phyloP scores from a whole-genome alignment of 805 yeast species.

The Metschnikowia chrysomelidarum region DNA sequence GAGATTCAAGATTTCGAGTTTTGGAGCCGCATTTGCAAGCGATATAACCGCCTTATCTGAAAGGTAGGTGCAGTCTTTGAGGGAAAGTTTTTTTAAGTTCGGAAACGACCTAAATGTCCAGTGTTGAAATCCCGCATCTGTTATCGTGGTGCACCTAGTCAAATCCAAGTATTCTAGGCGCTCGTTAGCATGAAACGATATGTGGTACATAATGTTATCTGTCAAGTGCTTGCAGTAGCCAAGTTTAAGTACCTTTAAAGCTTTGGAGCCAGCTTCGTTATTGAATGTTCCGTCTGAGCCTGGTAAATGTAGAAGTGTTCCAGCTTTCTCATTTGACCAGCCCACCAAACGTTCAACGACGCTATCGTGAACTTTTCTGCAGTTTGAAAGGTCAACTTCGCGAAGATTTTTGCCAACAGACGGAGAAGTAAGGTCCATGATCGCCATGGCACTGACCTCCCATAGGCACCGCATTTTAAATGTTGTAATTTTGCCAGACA shows the following conservation, averaged over 20 bases:
- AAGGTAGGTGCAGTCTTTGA: constrained; percentile 73
- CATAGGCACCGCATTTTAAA: constrained; percentile 68
- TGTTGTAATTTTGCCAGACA: constrained; percentile 53
- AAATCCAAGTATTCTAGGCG: constrained; percentile 57
- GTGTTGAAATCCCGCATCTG: constrained; percentile 67
- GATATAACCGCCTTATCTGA: constrained; percentile 63
- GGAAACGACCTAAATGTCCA: constrained; percentile 63
- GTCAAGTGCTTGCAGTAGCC: constrained; percentile 79
- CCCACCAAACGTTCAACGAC: constrained; percentile 71
- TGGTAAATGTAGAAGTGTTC: constrained; percentile 9
- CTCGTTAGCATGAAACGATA: constrained; percentile 57
- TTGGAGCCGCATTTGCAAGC: constrained; percentile 59
- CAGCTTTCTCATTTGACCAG: constrained; percentile 26
- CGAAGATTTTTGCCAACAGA: constrained; percentile 58
- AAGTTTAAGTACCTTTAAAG: constrained; percentile 50
- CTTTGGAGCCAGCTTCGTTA: constrained; percentile 54
- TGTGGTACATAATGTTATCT: constrained; percentile 62
- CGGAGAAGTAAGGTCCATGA: constrained; percentile 71
- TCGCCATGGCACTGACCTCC: constrained; percentile 80
- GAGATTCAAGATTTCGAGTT: constrained; percentile 54
- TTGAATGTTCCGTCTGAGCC: constrained; percentile 14
- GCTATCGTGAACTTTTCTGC: constrained; percentile 69
- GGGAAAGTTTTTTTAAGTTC: constrained; percentile 47
- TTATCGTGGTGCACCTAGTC: constrained; percentile 74
- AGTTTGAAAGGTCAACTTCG: constrained; percentile 66